These are phyloP conservation scores for Hypoxylon sp. DNA, from an alignment of 2,329 filamentous ascomycete species.

Conservation along the genomic window DNA sequence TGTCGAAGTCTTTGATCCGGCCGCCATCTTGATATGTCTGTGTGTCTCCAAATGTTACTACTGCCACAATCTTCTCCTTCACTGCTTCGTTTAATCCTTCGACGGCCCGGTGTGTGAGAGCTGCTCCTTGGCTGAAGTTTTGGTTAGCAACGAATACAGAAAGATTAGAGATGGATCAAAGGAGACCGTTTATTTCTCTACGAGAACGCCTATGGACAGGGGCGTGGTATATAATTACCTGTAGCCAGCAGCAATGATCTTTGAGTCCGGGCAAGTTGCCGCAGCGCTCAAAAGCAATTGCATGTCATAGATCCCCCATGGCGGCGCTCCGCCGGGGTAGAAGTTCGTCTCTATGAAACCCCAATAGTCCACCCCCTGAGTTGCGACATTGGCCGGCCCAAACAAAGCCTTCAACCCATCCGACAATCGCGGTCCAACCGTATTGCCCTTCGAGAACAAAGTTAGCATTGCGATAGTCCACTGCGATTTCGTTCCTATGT, in stretches of 20 bases:
- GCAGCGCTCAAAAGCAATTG: slow-evolving; percentile 47
- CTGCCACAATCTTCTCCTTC: slow-evolving; percentile 52
- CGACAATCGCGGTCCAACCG: slow-evolving; percentile 48
- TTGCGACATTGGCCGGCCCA: slow-evolving; percentile 48
- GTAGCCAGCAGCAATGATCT: slow-evolving; percentile 49
- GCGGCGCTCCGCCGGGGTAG: slow-evolving; percentile 50
- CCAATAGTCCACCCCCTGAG: slow-evolving; percentile 51
- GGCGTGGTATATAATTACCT: slow-evolving; percentile 38
- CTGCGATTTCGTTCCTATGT: not conserved
- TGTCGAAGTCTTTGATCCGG: slow-evolving; percentile 54
- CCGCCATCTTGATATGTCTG: slow-evolving; percentile 54
- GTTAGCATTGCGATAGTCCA: not conserved
- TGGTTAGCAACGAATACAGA: slow-evolving; percentile 5
- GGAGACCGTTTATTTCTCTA: not conserved
- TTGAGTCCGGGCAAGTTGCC: slow-evolving; percentile 46
- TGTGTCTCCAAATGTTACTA: slow-evolving; percentile 57
- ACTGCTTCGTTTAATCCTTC: slow-evolving; percentile 47
- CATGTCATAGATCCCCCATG: slow-evolving; percentile 51
- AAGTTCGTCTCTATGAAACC: slow-evolving; percentile 49
- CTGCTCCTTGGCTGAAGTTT: slow-evolving; percentile 53
- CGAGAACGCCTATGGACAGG: not conserved
- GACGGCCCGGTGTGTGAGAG: slow-evolving; percentile 57
- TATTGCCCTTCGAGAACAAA: slow-evolving; percentile 39
- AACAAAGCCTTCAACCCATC: slow-evolving; percentile 48
- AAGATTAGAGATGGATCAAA: not conserved